Evolutionary conservation across 345 rosid genomes (phyloP), one percentile per base, ranked within the genome.

Genomic region (Corchorus capsularis): DNA sequence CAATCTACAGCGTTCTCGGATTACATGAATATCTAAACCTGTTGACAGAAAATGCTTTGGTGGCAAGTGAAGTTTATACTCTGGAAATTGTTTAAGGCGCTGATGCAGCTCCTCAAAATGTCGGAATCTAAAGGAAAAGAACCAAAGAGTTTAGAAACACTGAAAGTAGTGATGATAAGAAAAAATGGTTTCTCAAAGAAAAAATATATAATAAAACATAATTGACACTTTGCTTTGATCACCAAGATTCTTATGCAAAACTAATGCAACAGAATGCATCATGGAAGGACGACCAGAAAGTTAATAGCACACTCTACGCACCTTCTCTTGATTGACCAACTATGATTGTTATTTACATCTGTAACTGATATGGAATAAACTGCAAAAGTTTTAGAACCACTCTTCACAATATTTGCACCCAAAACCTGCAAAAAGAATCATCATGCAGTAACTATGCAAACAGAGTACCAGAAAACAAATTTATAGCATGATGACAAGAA

Each of bases 291-390:
- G 72, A 74, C 53, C 71, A 75, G 65, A 86, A 69, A 78, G n/a
- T 50, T 72, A 64, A 63, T 17, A 78, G 63, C 63, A 63, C 76
- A 72, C 61, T 22, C 61, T 62, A 56, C 20, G 70, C 82, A 96
- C 99, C 99, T 96, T 91, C 99, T 86, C 91, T 96, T 96, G 88
- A 96, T 91, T 27, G 98, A 94, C 99, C 99, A 96, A 81, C 91
- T 84, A 84, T 92, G 89, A 76, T 82, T 88, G 80, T 88, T 89
- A 79, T 89, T 88, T 78, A 86, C 90, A 84, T 94, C 98, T 32
- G 97, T 86, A 73, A 92, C 99, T 69, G 99, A 85, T 82, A 96
- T 77, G 73, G 98, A 94, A 81, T 96, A 96, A 73, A 96, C 98
- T 45, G 99, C 91, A 87, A 96, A 94, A 50, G 87, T 92, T 84